phyloP scores from a whole-genome alignment of 2,329 filamentous ascomycete genomes.

The Aphanoascus verrucosus region DNA sequence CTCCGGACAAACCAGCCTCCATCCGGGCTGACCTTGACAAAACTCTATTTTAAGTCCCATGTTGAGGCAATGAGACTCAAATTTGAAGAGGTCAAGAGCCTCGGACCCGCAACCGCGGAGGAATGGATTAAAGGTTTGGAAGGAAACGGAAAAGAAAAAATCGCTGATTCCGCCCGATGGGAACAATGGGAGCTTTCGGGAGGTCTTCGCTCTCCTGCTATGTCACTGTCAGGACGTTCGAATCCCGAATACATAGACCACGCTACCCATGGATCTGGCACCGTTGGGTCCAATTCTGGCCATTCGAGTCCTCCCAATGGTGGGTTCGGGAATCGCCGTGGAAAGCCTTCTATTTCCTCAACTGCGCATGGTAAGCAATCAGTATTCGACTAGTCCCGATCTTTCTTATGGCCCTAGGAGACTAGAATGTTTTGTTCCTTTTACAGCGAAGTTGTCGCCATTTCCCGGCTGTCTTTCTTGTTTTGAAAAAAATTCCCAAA shows the following conservation, averaged over 20 bases:
- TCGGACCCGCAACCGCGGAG: constrained; percentile 57
- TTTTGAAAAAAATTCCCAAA: not conserved
- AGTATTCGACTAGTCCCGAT: not conserved
- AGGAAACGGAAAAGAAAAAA: constrained; percentile 48
- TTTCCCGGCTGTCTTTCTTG: not conserved
- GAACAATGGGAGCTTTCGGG: constrained; percentile 57
- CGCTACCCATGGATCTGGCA: constrained; percentile 1
- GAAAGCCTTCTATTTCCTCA: constrained; percentile 9
- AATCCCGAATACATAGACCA: constrained; percentile 4
- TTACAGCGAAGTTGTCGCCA: not conserved
- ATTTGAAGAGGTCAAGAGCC: constrained; percentile 51
- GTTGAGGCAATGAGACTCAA: constrained; percentile 53
- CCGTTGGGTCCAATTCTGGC: constrained; percentile 10
- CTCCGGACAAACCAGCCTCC: constrained; percentile 42
- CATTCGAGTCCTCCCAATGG: constrained; percentile 12
- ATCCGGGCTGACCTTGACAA: constrained; percentile 45
- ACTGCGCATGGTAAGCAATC: constrained; percentile 15
- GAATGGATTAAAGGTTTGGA: constrained; percentile 73
- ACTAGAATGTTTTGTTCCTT: not conserved
- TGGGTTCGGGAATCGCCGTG: constrained; percentile 2
- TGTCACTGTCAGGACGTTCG: not conserved
- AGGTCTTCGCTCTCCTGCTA: constrained; percentile 19
- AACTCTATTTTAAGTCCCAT: constrained; percentile 55
- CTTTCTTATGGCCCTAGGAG: not conserved
- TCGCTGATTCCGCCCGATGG: constrained; percentile 57